Conservation (phyloP, 2,329 filamentous ascomycete species). For the Conoideocrella luteorostrata region DNA sequence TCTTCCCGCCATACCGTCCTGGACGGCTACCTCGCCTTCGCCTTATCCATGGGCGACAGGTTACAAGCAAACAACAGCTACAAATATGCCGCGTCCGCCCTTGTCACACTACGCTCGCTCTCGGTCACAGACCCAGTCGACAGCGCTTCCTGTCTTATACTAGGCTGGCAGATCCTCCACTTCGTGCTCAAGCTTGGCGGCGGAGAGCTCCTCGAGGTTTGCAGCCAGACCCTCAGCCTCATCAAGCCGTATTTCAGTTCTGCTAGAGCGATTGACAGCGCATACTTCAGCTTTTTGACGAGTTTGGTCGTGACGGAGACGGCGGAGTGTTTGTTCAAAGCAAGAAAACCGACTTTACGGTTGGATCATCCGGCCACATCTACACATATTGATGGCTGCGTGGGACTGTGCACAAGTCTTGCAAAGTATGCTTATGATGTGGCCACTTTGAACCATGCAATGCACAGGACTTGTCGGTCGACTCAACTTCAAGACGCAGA, state of each 20-base stretch:
- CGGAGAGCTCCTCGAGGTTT: conserved; percentile 12
- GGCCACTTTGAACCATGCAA: conserved; percentile 16
- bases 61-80: conserved; percentile 7
- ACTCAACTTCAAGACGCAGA: too few relatives aligned
- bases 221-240: conserved; percentile 14
- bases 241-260: conserved; percentile 13
- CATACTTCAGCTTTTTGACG: conserved; percentile 13
- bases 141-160: conserved; percentile 14
- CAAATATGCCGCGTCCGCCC: conserved; percentile 14
- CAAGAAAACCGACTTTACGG: conserved; percentile 16
- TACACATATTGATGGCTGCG: conserved; percentile 18
- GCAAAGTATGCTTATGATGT: conserved; percentile 20
- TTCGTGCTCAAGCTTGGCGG: conserved; percentile 13
- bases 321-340: conserved; percentile 17
- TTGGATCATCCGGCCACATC: conserved; percentile 9
- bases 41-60: conserved; percentile 10
- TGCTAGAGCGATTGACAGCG: neutral
- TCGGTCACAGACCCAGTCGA: conserved; percentile 6
- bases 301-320: conserved; percentile 17
- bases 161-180: conserved; percentile 14
- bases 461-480: neutral
- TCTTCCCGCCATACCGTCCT: conserved; percentile 7
- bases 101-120: conserved; percentile 12
- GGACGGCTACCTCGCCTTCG: conserved; percentile 15
- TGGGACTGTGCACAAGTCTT: conserved; percentile 18